Conservation (phyloP, 2,329 filamentous ascomycete species). For the Trichoderma citrinoviride region DNA sequence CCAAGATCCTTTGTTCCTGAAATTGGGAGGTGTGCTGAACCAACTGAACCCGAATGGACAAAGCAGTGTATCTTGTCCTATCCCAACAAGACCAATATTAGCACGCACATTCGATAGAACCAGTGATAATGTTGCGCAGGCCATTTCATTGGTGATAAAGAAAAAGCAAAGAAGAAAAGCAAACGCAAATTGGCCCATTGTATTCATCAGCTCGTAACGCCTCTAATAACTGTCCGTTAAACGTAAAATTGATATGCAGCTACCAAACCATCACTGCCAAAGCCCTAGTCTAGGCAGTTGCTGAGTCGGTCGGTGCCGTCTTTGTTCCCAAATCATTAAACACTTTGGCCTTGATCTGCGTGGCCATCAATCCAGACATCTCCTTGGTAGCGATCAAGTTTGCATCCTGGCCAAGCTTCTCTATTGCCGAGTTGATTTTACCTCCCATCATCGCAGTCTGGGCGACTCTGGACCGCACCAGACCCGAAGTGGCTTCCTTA, state of each 20-base stretch:
- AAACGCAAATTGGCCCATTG: background rate
- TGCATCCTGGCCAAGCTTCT: slow-evolving; percentile 60
- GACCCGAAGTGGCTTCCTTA: slow-evolving; percentile 53
- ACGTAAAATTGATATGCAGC: background rate
- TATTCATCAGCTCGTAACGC: slow-evolving; percentile 5
- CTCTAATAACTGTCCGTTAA: background rate
- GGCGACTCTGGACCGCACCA: slow-evolving; percentile 30
- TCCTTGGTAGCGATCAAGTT: slow-evolving; percentile 61
- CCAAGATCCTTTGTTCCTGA: background rate
- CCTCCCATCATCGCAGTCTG: slow-evolving; percentile 31
- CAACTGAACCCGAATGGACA: background rate
- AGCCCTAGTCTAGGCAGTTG: background rate
- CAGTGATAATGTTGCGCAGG: no score
- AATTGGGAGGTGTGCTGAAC: background rate
- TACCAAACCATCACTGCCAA: background rate
- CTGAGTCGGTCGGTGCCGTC: slow-evolving; percentile 22
- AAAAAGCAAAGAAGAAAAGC: background rate
- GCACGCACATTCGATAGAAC: no score
- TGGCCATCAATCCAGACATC: slow-evolving; percentile 59
- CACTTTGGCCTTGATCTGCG: slow-evolving; percentile 61
- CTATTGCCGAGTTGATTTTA: slow-evolving; percentile 47
- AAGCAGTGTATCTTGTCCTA: background rate
- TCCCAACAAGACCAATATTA: no score
- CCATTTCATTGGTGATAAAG: no score
- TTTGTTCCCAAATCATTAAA: slow-evolving; percentile 47